Evolutionary conservation across 345 rosid species (phyloP), one percentile per base, ranked within the genome.

Genomic region (Eucalyptus regnans): DNA sequence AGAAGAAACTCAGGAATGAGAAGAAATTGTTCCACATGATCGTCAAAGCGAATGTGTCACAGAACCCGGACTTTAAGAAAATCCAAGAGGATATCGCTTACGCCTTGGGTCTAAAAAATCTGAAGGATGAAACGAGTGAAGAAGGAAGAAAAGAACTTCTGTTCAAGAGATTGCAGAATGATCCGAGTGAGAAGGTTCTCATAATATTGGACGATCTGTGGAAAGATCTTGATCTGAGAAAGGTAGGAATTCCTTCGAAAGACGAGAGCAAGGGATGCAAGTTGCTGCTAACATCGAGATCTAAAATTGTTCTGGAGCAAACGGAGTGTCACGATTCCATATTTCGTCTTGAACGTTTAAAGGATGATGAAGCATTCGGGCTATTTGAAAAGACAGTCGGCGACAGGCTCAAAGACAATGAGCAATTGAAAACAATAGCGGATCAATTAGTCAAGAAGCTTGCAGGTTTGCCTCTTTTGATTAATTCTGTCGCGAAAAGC

Each of bases 361-460:
- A 20, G 2, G 0, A 54, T 0, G 9, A 8, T 0, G 58, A 54
- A 54, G 58, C 58, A 0, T 54, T 20, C 0, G 0, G 0, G 58
- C 58, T 54, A 54, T 54, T 54, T 54, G 58, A 3, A 8, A 20
- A 54, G 25, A 20, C 0, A 0, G 58, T 54, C 0, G 56, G 56
- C 1, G 9, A 52, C 22, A 52, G 0, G 56, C 56, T 52, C 23
- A 52, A 52, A 52, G 56, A 20, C 0, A 2, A 54, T 0, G 23
- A 52, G 56, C 23, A 52, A 3, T 52, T 52, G 56, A 52, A 18
- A 52, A 0, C 4, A 16, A 52, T 17, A 2, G 56, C 23, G 0
- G 0, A 0, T 52, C 0, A 52, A 3, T 23, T 54, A 5, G 25
- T 20, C 5, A 20, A 1, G 0, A 54, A 54, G 25, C 60, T 54